phyloP scores from a whole-genome alignment of 768 basidiomycete genomes.

The Suillus lakei region DNA sequence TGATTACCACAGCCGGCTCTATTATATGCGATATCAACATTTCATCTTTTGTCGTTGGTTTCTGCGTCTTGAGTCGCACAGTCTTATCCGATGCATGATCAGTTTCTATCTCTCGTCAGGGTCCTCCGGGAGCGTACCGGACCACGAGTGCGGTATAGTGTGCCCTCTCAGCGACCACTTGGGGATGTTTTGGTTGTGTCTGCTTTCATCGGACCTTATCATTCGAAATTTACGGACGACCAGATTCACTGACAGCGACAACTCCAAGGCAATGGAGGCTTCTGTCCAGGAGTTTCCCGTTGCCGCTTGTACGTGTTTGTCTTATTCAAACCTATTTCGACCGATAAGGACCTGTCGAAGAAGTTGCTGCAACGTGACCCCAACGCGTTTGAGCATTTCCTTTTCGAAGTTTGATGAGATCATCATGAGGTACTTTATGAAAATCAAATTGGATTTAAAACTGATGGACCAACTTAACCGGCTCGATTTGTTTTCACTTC shows the following conservation, averaged over 20 bases:
- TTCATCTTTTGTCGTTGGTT: background rate
- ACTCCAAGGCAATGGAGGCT: background rate
- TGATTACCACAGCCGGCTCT: background rate
- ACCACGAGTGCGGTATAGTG: background rate
- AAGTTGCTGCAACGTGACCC: background rate
- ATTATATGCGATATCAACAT: background rate
- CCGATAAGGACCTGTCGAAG: conserved; percentile 1
- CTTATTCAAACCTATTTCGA: background rate
- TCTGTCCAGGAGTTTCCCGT: background rate
- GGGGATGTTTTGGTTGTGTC: background rate
- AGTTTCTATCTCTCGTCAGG: background rate
- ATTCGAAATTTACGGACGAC: background rate
- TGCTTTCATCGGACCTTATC: background rate
- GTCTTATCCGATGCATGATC: background rate
- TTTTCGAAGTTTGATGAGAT: conserved; percentile 5
- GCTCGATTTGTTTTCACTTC: conserved; percentile 3
- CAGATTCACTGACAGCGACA: background rate
- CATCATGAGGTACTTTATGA: conserved; percentile 8
- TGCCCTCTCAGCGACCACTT: background rate
- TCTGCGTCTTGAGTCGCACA: background rate
- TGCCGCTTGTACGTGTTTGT: background rate
- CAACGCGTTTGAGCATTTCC: background rate
- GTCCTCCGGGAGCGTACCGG: background rate
- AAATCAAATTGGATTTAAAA: conserved; percentile 3
- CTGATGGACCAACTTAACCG: conserved; percentile 5